phyloP scores from a whole-genome alignment of 2,329 filamentous ascomycete species.

The Macrophomina tecta region DNA sequence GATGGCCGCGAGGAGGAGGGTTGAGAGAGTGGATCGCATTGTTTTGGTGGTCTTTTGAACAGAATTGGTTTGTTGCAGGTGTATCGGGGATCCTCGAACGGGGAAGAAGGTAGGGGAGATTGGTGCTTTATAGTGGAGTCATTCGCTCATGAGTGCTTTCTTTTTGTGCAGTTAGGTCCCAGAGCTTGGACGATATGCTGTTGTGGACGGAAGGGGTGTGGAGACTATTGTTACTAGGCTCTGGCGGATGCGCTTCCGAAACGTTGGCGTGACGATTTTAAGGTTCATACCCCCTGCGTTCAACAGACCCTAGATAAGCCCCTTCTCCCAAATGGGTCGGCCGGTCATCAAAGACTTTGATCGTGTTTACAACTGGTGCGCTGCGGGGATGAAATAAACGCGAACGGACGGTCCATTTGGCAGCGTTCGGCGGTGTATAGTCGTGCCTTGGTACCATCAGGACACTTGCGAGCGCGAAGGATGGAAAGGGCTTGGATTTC shows the following conservation, averaged over 20 bases:
- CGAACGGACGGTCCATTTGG: background rate
- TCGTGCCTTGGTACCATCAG: background rate
- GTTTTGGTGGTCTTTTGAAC: background rate
- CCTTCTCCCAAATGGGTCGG: background rate
- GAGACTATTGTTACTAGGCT: background rate
- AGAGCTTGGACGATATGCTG: background rate
- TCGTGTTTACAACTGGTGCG: no score
- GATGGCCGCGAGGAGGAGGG: background rate
- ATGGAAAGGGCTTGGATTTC: no score
- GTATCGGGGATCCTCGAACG: no score
- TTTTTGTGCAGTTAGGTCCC: background rate
- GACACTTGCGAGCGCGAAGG: no score
- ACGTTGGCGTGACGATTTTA: conserved; percentile 1
- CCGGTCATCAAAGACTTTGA: background rate
- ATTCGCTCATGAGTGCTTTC: no score
- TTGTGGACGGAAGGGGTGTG: background rate
- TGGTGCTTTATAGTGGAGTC: no score
- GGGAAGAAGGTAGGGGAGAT: no score
- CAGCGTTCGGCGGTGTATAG: background rate
- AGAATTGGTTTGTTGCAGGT: no score
- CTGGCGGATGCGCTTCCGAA: background rate
- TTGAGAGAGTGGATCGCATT: conserved; percentile 1
- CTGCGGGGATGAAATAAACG: background rate
- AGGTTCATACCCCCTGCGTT: background rate
- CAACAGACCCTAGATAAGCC: background rate